phyloP scores from a whole-genome alignment of 1,139 yeast species.

The Taiozyma sp. region DNA sequence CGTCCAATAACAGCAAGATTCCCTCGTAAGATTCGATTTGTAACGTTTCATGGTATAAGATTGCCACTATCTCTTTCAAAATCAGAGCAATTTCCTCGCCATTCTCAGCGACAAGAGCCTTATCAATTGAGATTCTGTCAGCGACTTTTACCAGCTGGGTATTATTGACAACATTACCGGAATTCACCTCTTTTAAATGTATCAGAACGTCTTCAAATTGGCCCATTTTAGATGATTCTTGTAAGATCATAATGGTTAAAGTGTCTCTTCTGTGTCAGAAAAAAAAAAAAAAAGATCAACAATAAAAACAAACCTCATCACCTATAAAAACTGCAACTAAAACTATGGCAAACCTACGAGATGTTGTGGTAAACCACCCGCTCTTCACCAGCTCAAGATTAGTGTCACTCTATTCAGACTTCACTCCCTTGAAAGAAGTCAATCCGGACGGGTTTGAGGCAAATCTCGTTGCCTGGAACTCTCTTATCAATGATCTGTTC shows the following conservation, averaged over 20 bases:
- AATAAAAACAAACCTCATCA: background rate
- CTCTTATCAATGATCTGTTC: conserved; percentile 27
- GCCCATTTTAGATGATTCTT: background rate
- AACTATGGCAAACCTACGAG: conserved; percentile 13
- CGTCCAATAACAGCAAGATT: background rate
- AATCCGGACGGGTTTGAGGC: conserved; percentile 73
- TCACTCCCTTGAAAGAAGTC: conserved; percentile 41
- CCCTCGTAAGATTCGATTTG: background rate
- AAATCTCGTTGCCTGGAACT: conserved; percentile 57
- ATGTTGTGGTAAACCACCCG: conserved; percentile 15
- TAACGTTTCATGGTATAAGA: background rate
- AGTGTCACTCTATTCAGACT: conserved; percentile 60
- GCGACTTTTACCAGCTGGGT: background rate
- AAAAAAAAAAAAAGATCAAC: background rate
- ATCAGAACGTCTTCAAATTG: background rate
- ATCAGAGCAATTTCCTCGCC: background rate
- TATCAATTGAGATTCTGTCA: background rate
- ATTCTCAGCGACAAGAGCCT: background rate
- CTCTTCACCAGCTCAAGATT: conserved; percentile 47
- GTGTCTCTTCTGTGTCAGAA: background rate
- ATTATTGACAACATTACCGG: background rate
- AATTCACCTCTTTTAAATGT: background rate
- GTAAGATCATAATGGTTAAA: background rate
- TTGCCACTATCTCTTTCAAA: background rate
- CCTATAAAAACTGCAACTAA: background rate